These are phyloP conservation scores for Effrenium voratum DNA, from an alignment of 73 alveolate genomes.

Conservation along the genomic window DNA sequence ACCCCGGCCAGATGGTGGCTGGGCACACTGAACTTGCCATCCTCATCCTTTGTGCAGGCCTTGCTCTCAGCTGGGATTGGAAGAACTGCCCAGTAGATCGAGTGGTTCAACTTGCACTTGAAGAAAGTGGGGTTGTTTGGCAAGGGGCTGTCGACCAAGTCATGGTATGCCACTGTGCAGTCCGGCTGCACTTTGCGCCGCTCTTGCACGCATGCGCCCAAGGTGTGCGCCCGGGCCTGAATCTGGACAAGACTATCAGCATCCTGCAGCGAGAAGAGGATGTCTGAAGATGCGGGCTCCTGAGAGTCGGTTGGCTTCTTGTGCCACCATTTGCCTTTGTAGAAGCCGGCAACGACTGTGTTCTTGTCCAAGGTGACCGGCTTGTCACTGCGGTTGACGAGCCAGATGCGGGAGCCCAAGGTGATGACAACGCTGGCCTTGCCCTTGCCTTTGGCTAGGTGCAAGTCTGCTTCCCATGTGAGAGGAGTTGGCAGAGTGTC, in stretches of 20 bases:
- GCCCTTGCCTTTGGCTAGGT: not conserved
- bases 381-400: not conserved
- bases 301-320: not conserved
- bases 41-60: not conserved
- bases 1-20: not conserved
- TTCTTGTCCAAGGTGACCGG: not conserved
- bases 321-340: constrained; percentile 16
- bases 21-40: not conserved
- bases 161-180: not conserved
- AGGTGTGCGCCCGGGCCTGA: not conserved
- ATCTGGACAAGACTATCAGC: not conserved
- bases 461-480: too few relatives aligned
- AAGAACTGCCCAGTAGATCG: not conserved
- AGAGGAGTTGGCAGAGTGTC: too few relatives aligned
- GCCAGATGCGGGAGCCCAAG: not conserved
- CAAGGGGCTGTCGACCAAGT: not conserved
- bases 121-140: not conserved
- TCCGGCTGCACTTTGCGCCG: not conserved
- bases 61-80: not conserved
- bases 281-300: not conserved
- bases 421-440: not conserved
- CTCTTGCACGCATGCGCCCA: not conserved
- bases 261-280: not conserved
- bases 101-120: not conserved
- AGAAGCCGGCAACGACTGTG: not conserved